Evolutionary conservation across 257 asterid genomes (phyloP).

Genomic region (Ballota nigra): DNA sequence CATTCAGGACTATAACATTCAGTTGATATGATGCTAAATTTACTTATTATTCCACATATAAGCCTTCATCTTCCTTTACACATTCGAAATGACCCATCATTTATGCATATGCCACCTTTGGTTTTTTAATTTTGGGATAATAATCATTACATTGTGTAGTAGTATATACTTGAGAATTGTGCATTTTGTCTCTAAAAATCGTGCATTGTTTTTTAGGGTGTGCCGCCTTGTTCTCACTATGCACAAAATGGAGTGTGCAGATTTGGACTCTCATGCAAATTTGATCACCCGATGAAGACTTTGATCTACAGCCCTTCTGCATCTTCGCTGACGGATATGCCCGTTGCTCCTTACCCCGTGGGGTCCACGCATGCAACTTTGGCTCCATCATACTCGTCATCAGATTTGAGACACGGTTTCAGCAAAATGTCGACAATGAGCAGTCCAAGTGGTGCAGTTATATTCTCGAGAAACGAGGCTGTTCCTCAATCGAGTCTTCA

Average conservation of each 20-base stretch:
- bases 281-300: constrained; percentile 78
- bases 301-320: constrained; percentile 83
- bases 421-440: constrained; percentile 41
- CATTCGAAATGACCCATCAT: too few relatives aligned
- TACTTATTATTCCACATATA: too few relatives aligned
- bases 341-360: constrained; percentile 87
- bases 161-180: neutral
- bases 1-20: too few relatives aligned
- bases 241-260: constrained; percentile 82
- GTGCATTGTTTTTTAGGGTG: constrained; percentile 75
- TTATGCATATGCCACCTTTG: too few relatives aligned
- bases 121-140: too few relatives aligned
- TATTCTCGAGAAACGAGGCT: constrained; percentile 44
- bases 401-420: constrained; percentile 48
- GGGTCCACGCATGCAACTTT: constrained; percentile 66
- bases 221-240: constrained; percentile 77
- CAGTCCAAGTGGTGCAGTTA: constrained; percentile 38
- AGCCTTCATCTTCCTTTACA: too few relatives aligned
- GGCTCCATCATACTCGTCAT: constrained; percentile 69
- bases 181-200: too few relatives aligned
- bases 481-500: constrained; percentile 41
- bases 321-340: constrained; percentile 89
- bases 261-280: constrained; percentile 85
- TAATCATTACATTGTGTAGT: too few relatives aligned
- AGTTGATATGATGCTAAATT: too few relatives aligned